Percentiles rank a stretch among this genome's conserved stretches.
phyloP scores from a whole-genome alignment of 2,329 filamentous ascomycete genomes.

The Trichoderma polysporum region DNA sequence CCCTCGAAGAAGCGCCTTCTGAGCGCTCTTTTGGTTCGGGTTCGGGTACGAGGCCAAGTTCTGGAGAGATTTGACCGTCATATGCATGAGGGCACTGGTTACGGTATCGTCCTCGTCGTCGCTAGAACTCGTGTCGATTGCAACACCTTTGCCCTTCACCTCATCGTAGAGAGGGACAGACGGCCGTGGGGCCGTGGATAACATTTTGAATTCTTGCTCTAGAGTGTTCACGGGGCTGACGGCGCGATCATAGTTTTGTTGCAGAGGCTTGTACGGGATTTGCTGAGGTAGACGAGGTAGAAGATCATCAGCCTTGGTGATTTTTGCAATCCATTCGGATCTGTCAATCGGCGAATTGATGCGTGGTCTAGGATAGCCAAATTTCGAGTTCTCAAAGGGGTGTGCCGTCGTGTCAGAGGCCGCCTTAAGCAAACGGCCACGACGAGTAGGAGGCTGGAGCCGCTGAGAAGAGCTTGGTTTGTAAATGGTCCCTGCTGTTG shows the following conservation, averaged over 20 bases:
- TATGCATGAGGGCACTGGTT: conserved; percentile 37
- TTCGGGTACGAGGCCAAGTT: conserved; percentile 58
- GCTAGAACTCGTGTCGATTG: conserved; percentile 6
- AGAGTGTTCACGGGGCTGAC: conserved; percentile 39
- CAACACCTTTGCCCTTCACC: neutral
- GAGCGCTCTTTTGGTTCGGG: conserved; percentile 52
- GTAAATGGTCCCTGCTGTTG: conserved; percentile 57
- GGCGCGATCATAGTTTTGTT: conserved; percentile 55
- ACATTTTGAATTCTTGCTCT: conserved; percentile 31
- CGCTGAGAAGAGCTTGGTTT: conserved; percentile 47
- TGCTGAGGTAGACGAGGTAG: neutral
- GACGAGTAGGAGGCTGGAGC: conserved; percentile 52
- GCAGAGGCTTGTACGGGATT: conserved; percentile 50
- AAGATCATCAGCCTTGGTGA: conserved; percentile 3
- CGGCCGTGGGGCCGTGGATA: conserved; percentile 26
- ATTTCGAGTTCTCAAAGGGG: conserved; percentile 30
- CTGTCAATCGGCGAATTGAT: neutral
- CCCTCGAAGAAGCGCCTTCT: conserved; percentile 43
- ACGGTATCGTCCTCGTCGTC: conserved; percentile 34
- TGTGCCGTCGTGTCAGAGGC: conserved; percentile 26
- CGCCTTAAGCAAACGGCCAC: conserved; percentile 49
- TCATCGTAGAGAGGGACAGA: neutral
- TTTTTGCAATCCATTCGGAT: neutral
- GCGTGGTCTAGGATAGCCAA: conserved; percentile 36
- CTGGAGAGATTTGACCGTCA: conserved; percentile 49